phyloP scores from a whole-genome alignment of 306 rosid genomes.

The Fragaria iinumae region DNA sequence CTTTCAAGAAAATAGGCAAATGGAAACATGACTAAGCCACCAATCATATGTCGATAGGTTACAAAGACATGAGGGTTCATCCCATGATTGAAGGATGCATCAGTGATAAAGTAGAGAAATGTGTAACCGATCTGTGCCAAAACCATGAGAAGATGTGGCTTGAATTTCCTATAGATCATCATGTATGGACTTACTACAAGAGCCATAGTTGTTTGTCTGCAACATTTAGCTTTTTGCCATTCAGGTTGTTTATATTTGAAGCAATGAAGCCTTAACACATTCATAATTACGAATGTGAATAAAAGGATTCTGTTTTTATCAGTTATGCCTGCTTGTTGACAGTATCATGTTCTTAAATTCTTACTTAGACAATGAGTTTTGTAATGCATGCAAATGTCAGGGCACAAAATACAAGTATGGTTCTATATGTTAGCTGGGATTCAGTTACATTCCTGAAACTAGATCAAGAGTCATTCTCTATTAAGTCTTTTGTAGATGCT shows the following conservation, averaged over 20 bases:
- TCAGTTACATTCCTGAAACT: background rate
- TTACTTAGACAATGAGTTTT: background rate
- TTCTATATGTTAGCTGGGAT: background rate
- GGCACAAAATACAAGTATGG: background rate
- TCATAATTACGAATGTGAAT: background rate
- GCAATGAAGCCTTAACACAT: slow-evolving; percentile 9
- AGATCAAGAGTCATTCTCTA: background rate
- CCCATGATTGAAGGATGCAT: slow-evolving; percentile 39
- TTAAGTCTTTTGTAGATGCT: background rate
- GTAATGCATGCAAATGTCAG: background rate
- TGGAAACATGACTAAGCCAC: slow-evolving; percentile 37
- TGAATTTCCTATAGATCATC: slow-evolving; percentile 31
- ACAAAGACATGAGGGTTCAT: slow-evolving; percentile 48
- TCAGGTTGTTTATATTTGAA: slow-evolving; percentile 3
- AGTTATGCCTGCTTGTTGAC: background rate
- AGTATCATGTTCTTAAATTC: slow-evolving; percentile 24
- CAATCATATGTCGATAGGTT: slow-evolving; percentile 41
- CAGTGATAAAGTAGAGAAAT: slow-evolving; percentile 38
- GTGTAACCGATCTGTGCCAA: slow-evolving; percentile 25
- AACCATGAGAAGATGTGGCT: slow-evolving; percentile 39
- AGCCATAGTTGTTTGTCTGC: slow-evolving; percentile 21
- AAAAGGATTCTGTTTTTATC: background rate
- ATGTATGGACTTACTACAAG: slow-evolving; percentile 14
- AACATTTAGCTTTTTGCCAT: background rate
- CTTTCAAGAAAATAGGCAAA: slow-evolving; percentile 52